Evolutionary conservation across 2,329 filamentous ascomycete genomes (phyloP).

Genomic region (Aspergillus felis): DNA sequence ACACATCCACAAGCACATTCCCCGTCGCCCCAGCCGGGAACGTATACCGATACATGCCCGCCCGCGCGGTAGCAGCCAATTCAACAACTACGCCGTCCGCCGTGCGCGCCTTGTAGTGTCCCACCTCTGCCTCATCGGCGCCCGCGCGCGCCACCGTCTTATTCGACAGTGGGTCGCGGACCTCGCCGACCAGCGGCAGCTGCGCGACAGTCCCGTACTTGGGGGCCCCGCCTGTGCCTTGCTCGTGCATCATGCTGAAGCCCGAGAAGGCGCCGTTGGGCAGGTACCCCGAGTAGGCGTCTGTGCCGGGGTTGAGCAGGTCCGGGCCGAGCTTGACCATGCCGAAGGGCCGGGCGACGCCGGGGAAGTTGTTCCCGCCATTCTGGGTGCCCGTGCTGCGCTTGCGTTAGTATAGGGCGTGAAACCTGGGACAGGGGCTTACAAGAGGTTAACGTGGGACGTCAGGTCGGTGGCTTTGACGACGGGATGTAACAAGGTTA

Average conservation of each 20-base stretch:
- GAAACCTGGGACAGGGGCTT: slow-evolving; percentile 1
- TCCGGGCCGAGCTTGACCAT: slow-evolving; percentile 45
- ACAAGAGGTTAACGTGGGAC: slow-evolving; percentile 29
- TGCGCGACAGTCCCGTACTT: slow-evolving; percentile 66
- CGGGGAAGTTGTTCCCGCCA: slow-evolving; percentile 43
- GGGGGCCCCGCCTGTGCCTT: slow-evolving; percentile 64
- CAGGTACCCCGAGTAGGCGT: slow-evolving; percentile 41
- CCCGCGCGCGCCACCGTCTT: slow-evolving; percentile 53
- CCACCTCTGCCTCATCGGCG: slow-evolving; percentile 53
- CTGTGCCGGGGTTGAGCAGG: slow-evolving; percentile 29
- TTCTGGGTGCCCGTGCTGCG: slow-evolving; percentile 26
- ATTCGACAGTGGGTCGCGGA: slow-evolving; percentile 54
- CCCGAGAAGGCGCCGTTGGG: slow-evolving; percentile 52
- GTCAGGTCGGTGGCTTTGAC: slow-evolving; percentile 17
- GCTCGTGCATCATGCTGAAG: slow-evolving; percentile 63
- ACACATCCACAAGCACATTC: slow-evolving; percentile 60
- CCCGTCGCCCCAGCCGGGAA: slow-evolving; percentile 46
- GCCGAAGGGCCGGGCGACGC: slow-evolving; percentile 39
- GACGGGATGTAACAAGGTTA: slow-evolving; percentile 11
- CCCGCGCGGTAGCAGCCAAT: slow-evolving; percentile 52
- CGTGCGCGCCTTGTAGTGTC: slow-evolving; percentile 58
- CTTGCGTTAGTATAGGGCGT: slow-evolving; percentile 4
- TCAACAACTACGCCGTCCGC: slow-evolving; percentile 55
- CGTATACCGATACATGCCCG: slow-evolving; percentile 54
- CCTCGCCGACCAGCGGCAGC: slow-evolving; percentile 50